Conservation (phyloP, 345 rosid genomes). For the Melastoma malabathricum region DNA sequence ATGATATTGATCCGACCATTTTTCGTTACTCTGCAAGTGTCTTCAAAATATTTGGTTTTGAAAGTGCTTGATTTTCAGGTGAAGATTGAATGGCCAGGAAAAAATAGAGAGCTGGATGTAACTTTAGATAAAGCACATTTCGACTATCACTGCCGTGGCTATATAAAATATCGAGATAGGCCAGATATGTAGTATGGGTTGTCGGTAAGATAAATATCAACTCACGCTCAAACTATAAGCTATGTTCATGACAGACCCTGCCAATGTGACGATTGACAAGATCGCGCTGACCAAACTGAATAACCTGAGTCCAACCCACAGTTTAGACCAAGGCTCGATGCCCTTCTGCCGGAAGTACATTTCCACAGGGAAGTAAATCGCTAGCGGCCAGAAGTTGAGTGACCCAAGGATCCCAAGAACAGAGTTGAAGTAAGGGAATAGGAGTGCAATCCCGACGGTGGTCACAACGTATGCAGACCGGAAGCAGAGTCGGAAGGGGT, state of each 20-base stretch:
- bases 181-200: too few relatives aligned
- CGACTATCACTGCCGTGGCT: too few relatives aligned
- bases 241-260: conserved; percentile 21
- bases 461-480: conserved; percentile 32
- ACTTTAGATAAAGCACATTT: too few relatives aligned
- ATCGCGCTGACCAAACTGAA: conserved; percentile 39
- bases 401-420: conserved; percentile 45
- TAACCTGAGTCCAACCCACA: conserved; percentile 36
- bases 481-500: conserved; percentile 26
- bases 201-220: too few relatives aligned
- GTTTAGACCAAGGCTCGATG: conserved; percentile 30
- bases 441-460: conserved; percentile 24
- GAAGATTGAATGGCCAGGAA: too few relatives aligned
- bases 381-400: conserved; percentile 58
- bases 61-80: conserved; percentile 26
- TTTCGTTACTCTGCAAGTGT: conserved; percentile 43
- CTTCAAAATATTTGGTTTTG: conserved; percentile 82
- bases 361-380: conserved; percentile 54
- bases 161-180: too few relatives aligned
- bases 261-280: conserved; percentile 18
- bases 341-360: conserved; percentile 47
- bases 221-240: too few relatives aligned
- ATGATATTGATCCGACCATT: neutral
- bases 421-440: conserved; percentile 59
- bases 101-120: too few relatives aligned